Evolutionary conservation across 495 filamentous ascomycete genomes (phyloP), one percentile per base, ranked within the genome.

Genomic region (Xylaria bambusicola): DNA sequence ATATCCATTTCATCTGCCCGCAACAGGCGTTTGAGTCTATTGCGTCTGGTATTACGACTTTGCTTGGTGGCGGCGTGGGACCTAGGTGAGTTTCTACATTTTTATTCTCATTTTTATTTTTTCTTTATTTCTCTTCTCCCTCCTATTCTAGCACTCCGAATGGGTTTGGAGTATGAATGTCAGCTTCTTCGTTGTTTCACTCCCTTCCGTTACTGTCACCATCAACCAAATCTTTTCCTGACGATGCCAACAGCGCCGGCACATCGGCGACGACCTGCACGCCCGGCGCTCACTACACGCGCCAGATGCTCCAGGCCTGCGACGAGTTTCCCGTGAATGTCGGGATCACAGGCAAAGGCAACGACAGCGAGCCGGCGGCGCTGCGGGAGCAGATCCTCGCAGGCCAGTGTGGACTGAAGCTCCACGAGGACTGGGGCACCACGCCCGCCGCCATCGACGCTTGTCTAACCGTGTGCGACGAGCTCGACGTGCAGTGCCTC

Each of bases 401-500:
- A 5, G 94, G 94, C 33, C 93, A 86, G 10, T 91, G 90, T 49
- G 94, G 94, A 27, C 80, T 98, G 53, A 98, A 98, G 74, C 84
- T 98, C 7, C 94, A 98, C 70, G 94, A 98, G 74, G 94, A 98
- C 77, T 98, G 94, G 94, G 94, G 94, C 45, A 86, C 85, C 13
- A 96, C 94, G 2, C 94, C 94, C 0, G 87, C 91, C 1, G 93
- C 92, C 13, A 98, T 98, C 72, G 93, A 98, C 69, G 81, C 88
- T 9, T 98, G 94, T 68, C 82, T 98, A 3, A 74, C 72, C 9
- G 86, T 98, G 38, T 98, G 94, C 72, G 94, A 98, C 64, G 83
- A 95, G 62, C 83, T 88, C 42, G 94, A 98, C 62, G 84, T 98
- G 42, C 94, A 98, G 66, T 95, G 91, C 64, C 86, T 98, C 58